Base-by-base conservation (phyloP, 208 protist genomes). In the Leishmania guyanensis region DNA sequence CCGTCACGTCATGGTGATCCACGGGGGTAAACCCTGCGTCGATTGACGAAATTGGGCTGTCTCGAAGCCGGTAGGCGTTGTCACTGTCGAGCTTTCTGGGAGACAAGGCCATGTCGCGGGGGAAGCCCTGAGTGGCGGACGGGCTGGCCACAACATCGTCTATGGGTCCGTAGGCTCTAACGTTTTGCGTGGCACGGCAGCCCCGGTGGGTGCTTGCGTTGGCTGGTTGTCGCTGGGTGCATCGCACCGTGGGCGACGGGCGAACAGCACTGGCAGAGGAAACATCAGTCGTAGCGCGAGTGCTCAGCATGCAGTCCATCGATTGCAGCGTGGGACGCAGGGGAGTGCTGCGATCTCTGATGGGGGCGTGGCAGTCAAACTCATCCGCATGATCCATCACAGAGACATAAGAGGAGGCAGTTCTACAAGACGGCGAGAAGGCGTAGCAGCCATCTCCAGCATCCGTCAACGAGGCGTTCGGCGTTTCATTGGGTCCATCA, bases 21-120 rank as follows among this genome's bases (percentile, higher is more conserved):
- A 10, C 33, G 0, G 54, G 16, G 14, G 33, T 66, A 39, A 68
- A 36, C 20, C 29, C 22, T 9, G 51, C 74, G 16, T 64, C 39
- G 0, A 65, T 65, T 5, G 56, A 77, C 36, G 53, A 77, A 22
- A 64, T 43, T 33, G 50, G 26, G 39, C 56, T 77, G 8, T 22
- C 53, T 65, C 33, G 74, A 2, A 68, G 22, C 33, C 39, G 53
- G 56, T 51, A 77, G 6, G 77, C 66, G 14, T 91, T 39, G 71
- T 88, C 90, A 0, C 76, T 36, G 33, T 8, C 50, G 36, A 94
- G 82, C 62, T 82, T 89, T 16, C 75, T 78, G 39, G 77, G 80
- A 16, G 81, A 33, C 22, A 26, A 75, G 53, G 5, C 48, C 56
- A 26, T 51, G 39, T 62, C 73, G 46, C 29, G 1, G n/a, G 58